Evolutionary conservation across 331 rosid species (phyloP).

Genomic region (Arachis monticola): DNA sequence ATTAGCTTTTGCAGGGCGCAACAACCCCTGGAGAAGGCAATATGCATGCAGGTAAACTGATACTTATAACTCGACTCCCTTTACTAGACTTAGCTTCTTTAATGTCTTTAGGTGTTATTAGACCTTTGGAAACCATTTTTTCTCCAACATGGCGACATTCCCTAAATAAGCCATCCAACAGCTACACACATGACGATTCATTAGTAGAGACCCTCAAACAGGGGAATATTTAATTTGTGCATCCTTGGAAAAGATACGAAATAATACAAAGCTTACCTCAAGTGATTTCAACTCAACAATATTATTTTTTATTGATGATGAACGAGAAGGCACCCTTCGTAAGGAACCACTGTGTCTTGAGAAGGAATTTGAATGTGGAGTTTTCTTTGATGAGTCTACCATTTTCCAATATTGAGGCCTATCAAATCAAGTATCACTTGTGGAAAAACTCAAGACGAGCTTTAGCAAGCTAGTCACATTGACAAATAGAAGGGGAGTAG

Average conservation of each 20-base stretch:
- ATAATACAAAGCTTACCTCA: constrained; percentile 61
- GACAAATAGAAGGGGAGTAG: too few relatives aligned
- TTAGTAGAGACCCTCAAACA: constrained; percentile 32
- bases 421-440: too few relatives aligned
- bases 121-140: constrained; percentile 74
- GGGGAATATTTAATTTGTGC: not conserved
- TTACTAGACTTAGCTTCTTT: constrained; percentile 72
- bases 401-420: constrained; percentile 71
- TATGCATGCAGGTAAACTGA: constrained; percentile 82
- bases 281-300: constrained; percentile 71
- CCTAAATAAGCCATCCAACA: constrained; percentile 59
- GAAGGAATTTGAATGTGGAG: constrained; percentile 47
- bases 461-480: too few relatives aligned
- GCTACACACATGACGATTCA: constrained; percentile 46
- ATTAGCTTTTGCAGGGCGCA: constrained; percentile 78
- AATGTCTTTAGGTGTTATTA: constrained; percentile 65
- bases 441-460: too few relatives aligned
- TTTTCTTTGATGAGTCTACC: constrained; percentile 33
- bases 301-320: constrained; percentile 57
- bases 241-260: constrained; percentile 17
- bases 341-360: constrained; percentile 61
- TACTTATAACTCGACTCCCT: constrained; percentile 72
- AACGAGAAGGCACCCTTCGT: constrained; percentile 54
- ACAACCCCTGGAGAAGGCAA: constrained; percentile 69
- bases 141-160: constrained; percentile 63